Evolutionary conservation across 164 flowering plant genomes (phyloP), one percentile per base, ranked within the genome.

Genomic region (Nelumbo lutea): DNA sequence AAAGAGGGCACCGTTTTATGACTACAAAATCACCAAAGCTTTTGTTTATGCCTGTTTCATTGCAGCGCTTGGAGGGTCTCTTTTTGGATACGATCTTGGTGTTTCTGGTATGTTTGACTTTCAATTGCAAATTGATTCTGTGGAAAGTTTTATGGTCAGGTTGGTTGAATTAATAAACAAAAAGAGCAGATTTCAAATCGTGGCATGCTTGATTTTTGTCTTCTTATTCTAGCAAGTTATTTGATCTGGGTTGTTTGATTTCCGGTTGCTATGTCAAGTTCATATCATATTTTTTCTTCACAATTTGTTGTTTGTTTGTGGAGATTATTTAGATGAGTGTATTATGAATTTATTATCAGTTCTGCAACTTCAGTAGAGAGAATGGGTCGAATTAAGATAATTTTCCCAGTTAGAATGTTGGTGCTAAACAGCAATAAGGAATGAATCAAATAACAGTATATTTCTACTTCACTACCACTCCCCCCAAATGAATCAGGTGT

Each of bases 71-170:
- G 47, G 64, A 9, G 64, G 64, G 14, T 61, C 46, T 9, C 14
- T 61, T 9, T 61, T 61, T 61, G 64, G 64, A 3, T 61, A 42
- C 38, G 64, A 61, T 43, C 44, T 61, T 10, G 64, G 64, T 61
- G 46, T 61, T 43, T 43, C 64, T 40, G 27, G 64, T 61, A 6
- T 41, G 59, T 55, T 6, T 55, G 27, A 27, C n/a, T 14, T 38
- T n/a, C 27, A 4, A 14, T 14, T 55, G 3, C 1, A 6, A 7
- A 55, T 9, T 55, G 3, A 7, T 14, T 14, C 3, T 13, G 9
- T 55, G 27, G 27, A 27, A 13, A 14, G 1, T 8, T 46, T 46
- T 55, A 55, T 55, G n/a, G 27, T 4, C 38, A 2, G 38, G 9
- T 27, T 27, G 27, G 27, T 27, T 27, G 27, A 27, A 27, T 27